These are phyloP conservation scores for Centella asiatica DNA, from an alignment of 129 eudicot species.

Conservation along the genomic window DNA sequence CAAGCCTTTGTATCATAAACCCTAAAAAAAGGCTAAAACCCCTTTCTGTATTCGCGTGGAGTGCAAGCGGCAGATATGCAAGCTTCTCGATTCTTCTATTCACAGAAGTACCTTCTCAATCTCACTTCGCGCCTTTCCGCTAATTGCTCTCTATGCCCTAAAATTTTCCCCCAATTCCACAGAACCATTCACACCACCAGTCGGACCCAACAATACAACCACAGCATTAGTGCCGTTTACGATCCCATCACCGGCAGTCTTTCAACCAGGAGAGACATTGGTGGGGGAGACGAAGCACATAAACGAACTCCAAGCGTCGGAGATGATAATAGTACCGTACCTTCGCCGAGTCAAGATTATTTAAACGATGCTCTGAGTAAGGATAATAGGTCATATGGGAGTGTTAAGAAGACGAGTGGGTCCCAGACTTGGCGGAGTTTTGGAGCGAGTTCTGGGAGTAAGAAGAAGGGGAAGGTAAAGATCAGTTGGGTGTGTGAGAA, in stretches of 20 bases:
- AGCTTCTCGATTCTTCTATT: constrained; percentile 27
- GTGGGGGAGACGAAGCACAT: constrained; percentile 1
- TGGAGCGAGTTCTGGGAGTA: constrained; percentile 18
- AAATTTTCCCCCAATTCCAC: constrained; percentile 23
- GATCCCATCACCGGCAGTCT: constrained; percentile 40
- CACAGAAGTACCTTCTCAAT: constrained; percentile 13
- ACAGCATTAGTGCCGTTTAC: constrained; percentile 26
- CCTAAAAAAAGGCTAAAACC: constrained; percentile 2
- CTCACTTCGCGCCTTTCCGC: neutral
- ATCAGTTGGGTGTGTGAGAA: constrained; percentile 54
- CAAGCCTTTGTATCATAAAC: neutral
- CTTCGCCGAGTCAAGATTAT: constrained; percentile 7
- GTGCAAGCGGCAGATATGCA: constrained; percentile 38
- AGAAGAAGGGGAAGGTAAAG: constrained; percentile 44
- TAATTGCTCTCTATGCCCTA: constrained; percentile 23
- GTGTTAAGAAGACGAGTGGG: constrained; percentile 18
- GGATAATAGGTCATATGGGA: constrained; percentile 19
- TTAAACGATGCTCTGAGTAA: constrained; percentile 15
- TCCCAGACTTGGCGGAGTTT: constrained; percentile 1
- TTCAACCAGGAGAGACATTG: constrained; percentile 15
- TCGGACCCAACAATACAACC: neutral
- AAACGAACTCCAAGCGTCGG: neutral
- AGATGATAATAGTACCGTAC: neutral
- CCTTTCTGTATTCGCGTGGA: neutral
- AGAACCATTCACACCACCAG: constrained; percentile 22